Evolutionary conservation across 2,329 filamentous ascomycete species (phyloP).

Genomic region (Alternaria gansuensis): DNA sequence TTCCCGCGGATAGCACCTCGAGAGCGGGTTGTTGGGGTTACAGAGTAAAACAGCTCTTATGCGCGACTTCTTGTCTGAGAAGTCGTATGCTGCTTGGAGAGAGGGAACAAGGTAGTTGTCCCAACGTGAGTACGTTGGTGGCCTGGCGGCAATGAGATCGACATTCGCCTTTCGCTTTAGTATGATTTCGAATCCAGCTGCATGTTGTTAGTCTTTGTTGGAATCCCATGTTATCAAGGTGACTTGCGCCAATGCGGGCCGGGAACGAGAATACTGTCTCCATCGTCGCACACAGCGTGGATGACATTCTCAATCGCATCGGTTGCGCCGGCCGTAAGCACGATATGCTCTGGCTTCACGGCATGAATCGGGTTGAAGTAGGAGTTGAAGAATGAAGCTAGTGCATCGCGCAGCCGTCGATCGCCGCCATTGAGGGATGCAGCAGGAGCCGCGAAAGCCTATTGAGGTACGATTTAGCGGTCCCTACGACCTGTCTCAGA

Average conservation of each 20-base stretch:
- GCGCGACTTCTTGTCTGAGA: conserved; percentile 35
- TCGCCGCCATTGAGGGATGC: conserved; percentile 31
- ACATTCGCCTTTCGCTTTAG: conserved; percentile 37
- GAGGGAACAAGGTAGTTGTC: conserved; percentile 46
- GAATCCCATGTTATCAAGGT: neutral
- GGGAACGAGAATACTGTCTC: conserved; percentile 44
- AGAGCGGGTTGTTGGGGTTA: conserved; percentile 43
- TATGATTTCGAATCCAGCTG: conserved; percentile 36
- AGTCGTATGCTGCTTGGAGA: conserved; percentile 44
- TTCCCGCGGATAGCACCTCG: conserved; percentile 38
- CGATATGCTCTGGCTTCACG: conserved; percentile 40
- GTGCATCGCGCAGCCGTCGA: conserved; percentile 26
- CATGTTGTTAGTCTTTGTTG: neutral
- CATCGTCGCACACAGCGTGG: conserved; percentile 44
- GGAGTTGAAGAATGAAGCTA: conserved; percentile 43
- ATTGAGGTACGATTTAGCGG: conserved; percentile 7
- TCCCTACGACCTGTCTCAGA: neutral
- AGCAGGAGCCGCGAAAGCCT: conserved; percentile 36
- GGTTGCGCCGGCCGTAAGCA: conserved; percentile 39
- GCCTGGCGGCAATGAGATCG: conserved; percentile 38
- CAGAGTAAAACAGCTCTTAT: conserved; percentile 45
- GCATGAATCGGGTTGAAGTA: conserved; percentile 41
- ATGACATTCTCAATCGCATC: conserved; percentile 42
- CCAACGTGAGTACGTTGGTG: conserved; percentile 43
- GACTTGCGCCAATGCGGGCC: conserved; percentile 45